Percentiles rank a stretch among this genome's conserved stretches.
Evolutionary conservation across 2,329 filamentous ascomycete species (phyloP).

Genomic region (Ploettnerulaceae sp.): DNA sequence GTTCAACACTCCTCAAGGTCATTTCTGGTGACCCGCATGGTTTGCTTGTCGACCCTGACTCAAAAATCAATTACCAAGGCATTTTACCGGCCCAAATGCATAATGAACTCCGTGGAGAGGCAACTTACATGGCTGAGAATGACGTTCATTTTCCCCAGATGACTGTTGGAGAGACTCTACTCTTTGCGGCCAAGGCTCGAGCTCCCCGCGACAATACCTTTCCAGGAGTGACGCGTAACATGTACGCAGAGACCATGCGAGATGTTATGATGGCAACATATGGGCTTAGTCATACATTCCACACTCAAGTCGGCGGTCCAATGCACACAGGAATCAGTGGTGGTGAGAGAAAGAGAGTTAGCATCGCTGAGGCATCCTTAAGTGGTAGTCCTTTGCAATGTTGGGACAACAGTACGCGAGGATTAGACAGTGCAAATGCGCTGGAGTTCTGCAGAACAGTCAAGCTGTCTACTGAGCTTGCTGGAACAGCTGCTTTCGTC

Average conservation of each 20-base stretch:
- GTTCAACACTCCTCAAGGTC: slow-evolving; percentile 57
- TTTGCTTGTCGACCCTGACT: slow-evolving; percentile 44
- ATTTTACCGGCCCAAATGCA: slow-evolving; percentile 45
- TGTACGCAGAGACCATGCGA: slow-evolving; percentile 46
- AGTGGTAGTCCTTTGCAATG: slow-evolving; percentile 55
- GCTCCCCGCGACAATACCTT: slow-evolving; percentile 63
- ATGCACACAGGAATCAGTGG: slow-evolving; percentile 67
- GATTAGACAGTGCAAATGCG: slow-evolving; percentile 68
- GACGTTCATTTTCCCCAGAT: slow-evolving; percentile 76
- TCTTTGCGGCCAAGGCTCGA: slow-evolving; percentile 65
- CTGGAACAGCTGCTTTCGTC: slow-evolving; percentile 56
- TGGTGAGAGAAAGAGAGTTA: slow-evolving; percentile 71
- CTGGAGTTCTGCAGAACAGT: slow-evolving; percentile 66
- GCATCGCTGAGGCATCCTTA: slow-evolving; percentile 67
- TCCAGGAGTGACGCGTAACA: slow-evolving; percentile 54
- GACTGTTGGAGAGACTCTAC: slow-evolving; percentile 67
- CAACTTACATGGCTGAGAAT: slow-evolving; percentile 71
- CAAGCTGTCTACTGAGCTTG: slow-evolving; percentile 58
- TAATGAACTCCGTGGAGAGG: slow-evolving; percentile 58
- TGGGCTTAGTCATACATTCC: slow-evolving; percentile 65
- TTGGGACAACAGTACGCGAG: slow-evolving; percentile 72
- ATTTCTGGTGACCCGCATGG: slow-evolving; percentile 50
- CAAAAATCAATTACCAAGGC: slow-evolving; percentile 57
- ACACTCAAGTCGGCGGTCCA: slow-evolving; percentile 71
- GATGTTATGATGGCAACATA: slow-evolving; percentile 65